Conservation (phyloP, 495 filamentous ascomycete genomes). For the Filosporella fistucella region DNA sequence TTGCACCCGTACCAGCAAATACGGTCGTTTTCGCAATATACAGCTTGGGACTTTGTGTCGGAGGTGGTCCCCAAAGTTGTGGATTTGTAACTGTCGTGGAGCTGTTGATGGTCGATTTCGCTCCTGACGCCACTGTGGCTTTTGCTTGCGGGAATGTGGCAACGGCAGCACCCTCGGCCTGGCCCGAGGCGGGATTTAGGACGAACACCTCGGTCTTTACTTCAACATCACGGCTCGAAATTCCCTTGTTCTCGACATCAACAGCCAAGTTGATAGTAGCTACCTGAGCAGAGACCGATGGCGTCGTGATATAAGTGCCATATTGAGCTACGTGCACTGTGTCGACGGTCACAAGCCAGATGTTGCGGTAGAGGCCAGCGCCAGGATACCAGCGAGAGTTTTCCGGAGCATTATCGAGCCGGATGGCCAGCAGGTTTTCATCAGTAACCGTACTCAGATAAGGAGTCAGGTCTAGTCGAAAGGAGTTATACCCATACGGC, state of each 20-base stretch:
- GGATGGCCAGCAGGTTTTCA: slow-evolving; percentile 39
- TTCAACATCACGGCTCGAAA: slow-evolving; percentile 8
- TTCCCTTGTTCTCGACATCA: slow-evolving; percentile 32
- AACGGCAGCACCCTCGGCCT: neutral
- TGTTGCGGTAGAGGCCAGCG: slow-evolving; percentile 44
- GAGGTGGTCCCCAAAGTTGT: slow-evolving; percentile 41
- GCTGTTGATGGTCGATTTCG: slow-evolving; percentile 28
- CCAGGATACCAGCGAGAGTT: slow-evolving; percentile 47
- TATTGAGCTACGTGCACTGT: slow-evolving; percentile 37
- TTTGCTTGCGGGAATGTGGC: slow-evolving; percentile 8
- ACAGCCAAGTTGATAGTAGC: slow-evolving; percentile 35
- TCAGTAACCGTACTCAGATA: slow-evolving; percentile 32
- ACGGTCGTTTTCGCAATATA: slow-evolving; percentile 41
- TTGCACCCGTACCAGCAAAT: neutral
- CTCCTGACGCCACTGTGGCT: slow-evolving; percentile 24
- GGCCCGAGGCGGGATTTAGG: neutral
- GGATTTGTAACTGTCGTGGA: slow-evolving; percentile 33
- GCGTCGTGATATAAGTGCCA: slow-evolving; percentile 40
- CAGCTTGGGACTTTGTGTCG: slow-evolving; percentile 36
- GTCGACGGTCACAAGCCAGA: slow-evolving; percentile 42
- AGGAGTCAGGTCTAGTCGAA: slow-evolving; percentile 42
- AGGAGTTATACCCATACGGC: slow-evolving; percentile 46
- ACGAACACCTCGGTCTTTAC: neutral
- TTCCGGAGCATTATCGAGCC: slow-evolving; percentile 38
- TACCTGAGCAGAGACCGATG: slow-evolving; percentile 29